Percentiles rank a stretch among this genome's conserved stretches.
Conservation (phyloP, 2,329 filamentous ascomycete genomes). For the Herpotrichia juniperi region DNA sequence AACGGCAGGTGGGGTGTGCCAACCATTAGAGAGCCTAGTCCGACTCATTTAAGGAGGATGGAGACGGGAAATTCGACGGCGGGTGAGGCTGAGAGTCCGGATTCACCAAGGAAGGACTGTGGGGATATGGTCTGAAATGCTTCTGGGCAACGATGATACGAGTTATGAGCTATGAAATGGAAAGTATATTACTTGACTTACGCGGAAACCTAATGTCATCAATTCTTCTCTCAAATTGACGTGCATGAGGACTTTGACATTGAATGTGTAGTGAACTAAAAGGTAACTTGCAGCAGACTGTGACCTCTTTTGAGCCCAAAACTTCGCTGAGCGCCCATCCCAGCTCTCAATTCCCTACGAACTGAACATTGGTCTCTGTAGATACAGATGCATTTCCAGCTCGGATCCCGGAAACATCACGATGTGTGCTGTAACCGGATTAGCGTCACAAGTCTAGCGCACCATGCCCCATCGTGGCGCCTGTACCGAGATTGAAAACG, state of each 20-base stretch:
- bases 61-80: neutral
- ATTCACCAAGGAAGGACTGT: neutral
- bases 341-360: too few relatives aligned
- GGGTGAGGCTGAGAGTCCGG: neutral
- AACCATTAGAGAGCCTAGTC: conserved; percentile 8
- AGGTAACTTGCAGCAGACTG: too few relatives aligned
- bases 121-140: neutral
- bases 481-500: neutral
- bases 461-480: neutral
- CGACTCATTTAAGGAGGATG: neutral
- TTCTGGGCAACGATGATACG: neutral
- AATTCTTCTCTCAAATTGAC: too few relatives aligned
- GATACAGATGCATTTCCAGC: too few relatives aligned
- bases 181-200: too few relatives aligned
- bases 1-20: conserved; percentile 12
- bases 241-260: too few relatives aligned
- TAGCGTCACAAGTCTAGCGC: neutral
- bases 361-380: neutral
- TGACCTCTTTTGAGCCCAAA: too few relatives aligned
- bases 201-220: too few relatives aligned
- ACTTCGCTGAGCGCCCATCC: too few relatives aligned
- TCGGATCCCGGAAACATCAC: too few relatives aligned
- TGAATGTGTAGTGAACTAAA: too few relatives aligned
- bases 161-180: neutral
- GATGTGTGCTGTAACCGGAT: neutral